Conservation (phyloP, 768 basidiomycete genomes). For the Trametes punicea region DNA sequence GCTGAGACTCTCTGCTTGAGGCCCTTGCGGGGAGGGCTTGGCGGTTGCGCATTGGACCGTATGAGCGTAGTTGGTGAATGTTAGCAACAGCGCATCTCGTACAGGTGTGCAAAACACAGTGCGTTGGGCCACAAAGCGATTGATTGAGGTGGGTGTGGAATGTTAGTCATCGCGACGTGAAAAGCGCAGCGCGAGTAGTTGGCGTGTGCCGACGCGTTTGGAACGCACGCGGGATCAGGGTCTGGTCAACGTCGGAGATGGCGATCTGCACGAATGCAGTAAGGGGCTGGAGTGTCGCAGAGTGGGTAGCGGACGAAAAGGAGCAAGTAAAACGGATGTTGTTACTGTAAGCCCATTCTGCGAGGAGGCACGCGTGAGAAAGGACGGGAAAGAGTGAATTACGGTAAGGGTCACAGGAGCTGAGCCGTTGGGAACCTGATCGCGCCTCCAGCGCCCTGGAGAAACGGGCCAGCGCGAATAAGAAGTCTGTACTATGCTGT, state of each 20-base stretch:
- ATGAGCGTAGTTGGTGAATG: too few species aligned
- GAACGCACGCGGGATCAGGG: background rate
- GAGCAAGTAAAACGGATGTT: background rate
- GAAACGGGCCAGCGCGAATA: slow-evolving; percentile 16
- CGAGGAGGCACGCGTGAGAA: slow-evolving; percentile 4
- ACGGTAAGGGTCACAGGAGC: slow-evolving; percentile 14
- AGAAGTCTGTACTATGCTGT: slow-evolving; percentile 17
- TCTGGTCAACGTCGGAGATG: slow-evolving; percentile 1
- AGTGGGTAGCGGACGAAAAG: background rate
- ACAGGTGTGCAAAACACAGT: too few species aligned
- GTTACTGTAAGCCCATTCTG: slow-evolving; percentile 1
- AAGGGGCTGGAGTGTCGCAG: background rate
- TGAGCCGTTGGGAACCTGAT: slow-evolving; percentile 16
- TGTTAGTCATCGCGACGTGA: too few species aligned
- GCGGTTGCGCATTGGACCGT: too few species aligned
- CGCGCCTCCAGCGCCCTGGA: slow-evolving; percentile 20
- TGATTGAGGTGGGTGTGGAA: too few species aligned
- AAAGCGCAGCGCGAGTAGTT: background rate
- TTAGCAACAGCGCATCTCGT: too few species aligned
- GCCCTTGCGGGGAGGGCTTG: too few species aligned
- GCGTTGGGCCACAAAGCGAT: too few species aligned
- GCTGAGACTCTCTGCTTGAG: too few species aligned
- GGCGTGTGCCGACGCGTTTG: background rate
- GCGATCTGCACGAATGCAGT: background rate
- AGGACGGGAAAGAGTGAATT: slow-evolving; percentile 1